These are phyloP conservation scores for Hemileccinum rubropunctum DNA, from an alignment of 768 basidiomycete genomes.

Conservation along the genomic window DNA sequence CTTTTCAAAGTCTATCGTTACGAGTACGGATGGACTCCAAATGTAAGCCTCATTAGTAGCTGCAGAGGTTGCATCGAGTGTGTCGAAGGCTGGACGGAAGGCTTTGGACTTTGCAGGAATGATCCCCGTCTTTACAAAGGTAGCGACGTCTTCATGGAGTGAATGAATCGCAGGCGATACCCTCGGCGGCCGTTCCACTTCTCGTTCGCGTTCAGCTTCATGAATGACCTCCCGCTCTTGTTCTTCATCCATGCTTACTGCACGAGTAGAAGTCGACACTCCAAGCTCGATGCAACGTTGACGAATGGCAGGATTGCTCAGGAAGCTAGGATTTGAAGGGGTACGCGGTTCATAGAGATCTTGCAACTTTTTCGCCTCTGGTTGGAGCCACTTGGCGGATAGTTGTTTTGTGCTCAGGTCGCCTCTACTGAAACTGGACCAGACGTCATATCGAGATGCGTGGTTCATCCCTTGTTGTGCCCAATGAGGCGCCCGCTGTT, in stretches of 20 bases:
- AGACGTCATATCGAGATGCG: conserved; percentile 11
- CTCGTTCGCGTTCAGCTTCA: conserved; percentile 42
- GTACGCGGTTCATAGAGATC: conserved; percentile 29
- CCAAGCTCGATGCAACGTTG: conserved; percentile 13
- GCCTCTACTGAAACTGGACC: conserved; percentile 10
- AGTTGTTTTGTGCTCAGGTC: not conserved
- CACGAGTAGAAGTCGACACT: too few relatives aligned
- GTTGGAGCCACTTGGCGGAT: conserved; percentile 36
- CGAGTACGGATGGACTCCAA: conserved; percentile 19
- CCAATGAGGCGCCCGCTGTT: conserved; percentile 41
- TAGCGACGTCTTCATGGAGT: conserved; percentile 17
- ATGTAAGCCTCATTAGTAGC: conserved; percentile 15
- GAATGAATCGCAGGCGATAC: conserved; percentile 22
- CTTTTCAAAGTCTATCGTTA: conserved; percentile 16
- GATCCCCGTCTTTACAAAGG: conserved; percentile 30
- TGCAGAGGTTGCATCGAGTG: conserved; percentile 10
- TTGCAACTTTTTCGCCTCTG: conserved; percentile 38
- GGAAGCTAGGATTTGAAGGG: not conserved
- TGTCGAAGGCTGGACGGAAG: conserved; percentile 19
- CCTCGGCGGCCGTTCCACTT: conserved; percentile 36
- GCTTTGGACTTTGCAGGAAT: conserved; percentile 12
- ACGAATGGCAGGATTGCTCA: conserved; percentile 7
- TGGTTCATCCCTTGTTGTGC: conserved; percentile 35
- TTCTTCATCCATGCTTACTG: conserved; percentile 40
- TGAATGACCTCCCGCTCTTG: conserved; percentile 49